phyloP scores from a whole-genome alignment of 2,329 filamentous ascomycete species.

The Albophoma yamanashiensis region DNA sequence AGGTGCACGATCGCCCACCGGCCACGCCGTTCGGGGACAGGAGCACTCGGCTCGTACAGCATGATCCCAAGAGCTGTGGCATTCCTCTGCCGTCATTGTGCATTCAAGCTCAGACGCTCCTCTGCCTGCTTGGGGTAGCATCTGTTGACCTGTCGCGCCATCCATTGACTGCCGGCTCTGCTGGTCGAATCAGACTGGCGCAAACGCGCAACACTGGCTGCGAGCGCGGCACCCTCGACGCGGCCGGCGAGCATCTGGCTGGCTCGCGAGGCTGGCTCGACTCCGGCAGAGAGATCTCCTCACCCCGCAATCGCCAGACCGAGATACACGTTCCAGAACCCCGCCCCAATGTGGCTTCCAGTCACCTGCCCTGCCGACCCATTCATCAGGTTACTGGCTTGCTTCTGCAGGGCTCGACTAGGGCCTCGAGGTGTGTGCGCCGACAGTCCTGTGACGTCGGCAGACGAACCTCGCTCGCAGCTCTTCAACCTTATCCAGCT shows the following conservation, averaged over 20 bases:
- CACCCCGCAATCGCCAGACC: conserved; percentile 4
- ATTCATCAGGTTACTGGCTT: neutral
- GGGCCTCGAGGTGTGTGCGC: neutral
- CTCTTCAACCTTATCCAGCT: neutral
- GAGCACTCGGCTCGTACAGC: neutral
- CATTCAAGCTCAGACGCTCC: neutral
- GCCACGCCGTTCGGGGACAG: neutral
- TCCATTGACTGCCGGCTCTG: neutral
- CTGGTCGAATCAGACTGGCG: neutral
- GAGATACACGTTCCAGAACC: conserved; percentile 3
- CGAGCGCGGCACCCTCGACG: neutral
- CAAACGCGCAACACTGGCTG: neutral
- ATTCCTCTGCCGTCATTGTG: neutral
- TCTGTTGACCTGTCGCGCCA: neutral
- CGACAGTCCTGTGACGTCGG: neutral
- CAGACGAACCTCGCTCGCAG: neutral
- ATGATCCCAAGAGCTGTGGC: neutral
- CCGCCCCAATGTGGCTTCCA: conserved; percentile 6
- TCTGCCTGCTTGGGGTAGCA: neutral
- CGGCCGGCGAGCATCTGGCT: neutral
- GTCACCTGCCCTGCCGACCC: conserved; percentile 5
- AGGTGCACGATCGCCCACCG: conserved; percentile 1
- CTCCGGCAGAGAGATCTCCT: neutral
- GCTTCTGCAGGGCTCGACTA: neutral
- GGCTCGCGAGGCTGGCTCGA: neutral